These are phyloP conservation scores for Eragrostis curvula DNA, from an alignment of 176 grass and related monocot genomes.

Conservation along the genomic window DNA sequence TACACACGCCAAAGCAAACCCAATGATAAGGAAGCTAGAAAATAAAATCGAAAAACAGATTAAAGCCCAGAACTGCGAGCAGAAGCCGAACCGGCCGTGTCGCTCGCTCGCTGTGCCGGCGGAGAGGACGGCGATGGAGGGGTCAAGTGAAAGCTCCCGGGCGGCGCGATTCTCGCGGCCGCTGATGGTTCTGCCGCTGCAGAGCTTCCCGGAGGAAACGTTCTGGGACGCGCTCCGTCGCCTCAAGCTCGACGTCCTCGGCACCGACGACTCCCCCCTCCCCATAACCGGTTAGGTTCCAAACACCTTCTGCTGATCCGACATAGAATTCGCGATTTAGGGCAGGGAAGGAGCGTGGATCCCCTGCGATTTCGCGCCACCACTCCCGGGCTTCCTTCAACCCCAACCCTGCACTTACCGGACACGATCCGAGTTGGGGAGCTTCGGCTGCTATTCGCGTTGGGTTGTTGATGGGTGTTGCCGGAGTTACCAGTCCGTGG, in stretches of 20 bases:
- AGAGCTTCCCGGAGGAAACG: constrained; percentile 15
- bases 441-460: not conserved
- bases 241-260: constrained; percentile 85
- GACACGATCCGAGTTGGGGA: not conserved
- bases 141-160: not conserved
- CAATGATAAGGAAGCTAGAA: not conserved
- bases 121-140: constrained; percentile 4
- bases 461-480: not conserved
- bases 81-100: not conserved
- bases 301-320: not conserved
- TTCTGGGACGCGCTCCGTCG: constrained; percentile 70
- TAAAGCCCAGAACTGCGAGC: not conserved
- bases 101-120: constrained; percentile 7
- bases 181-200: constrained; percentile 13
- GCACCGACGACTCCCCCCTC: constrained; percentile 76
- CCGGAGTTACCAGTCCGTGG: not conserved
- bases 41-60: not conserved
- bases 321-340: not conserved
- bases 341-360: not conserved
- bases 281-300: constrained; percentile 56
- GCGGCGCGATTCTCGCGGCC: not conserved
- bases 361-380: not conserved
- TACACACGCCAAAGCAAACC: constrained; percentile 34
- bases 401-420: not conserved
- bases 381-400: not conserved